These are phyloP conservation scores for Coemansia sp. DNA, from an alignment of 192 early-diverging fungal genomes.

Conservation along the genomic window DNA sequence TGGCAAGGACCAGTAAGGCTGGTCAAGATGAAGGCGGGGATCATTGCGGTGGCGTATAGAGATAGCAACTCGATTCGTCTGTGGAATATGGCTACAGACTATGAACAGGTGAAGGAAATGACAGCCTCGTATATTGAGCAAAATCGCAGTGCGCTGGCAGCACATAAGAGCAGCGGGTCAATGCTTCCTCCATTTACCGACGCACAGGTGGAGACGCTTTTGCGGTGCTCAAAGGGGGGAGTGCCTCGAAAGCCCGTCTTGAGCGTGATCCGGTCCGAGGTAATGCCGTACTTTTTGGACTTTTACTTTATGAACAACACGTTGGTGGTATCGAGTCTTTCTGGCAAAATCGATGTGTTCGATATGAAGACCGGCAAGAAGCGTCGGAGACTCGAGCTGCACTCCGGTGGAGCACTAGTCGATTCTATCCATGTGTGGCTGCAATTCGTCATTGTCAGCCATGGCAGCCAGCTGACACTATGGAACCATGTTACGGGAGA, in stretches of 20 bases:
- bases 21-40: slow-evolving; percentile 41
- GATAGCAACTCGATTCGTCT: slow-evolving; percentile 20
- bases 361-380: slow-evolving; percentile 27
- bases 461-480: slow-evolving; percentile 32
- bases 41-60: slow-evolving; percentile 31
- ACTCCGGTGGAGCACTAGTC: not conserved
- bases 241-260: slow-evolving; percentile 3
- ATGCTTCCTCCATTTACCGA: slow-evolving; percentile 21
- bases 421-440: slow-evolving; percentile 44
- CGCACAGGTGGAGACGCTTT: slow-evolving; percentile 16
- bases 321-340: slow-evolving; percentile 19
- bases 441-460: slow-evolving; percentile 42
- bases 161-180: slow-evolving; percentile 35
- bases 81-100: slow-evolving; percentile 28
- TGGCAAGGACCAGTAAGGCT: slow-evolving; percentile 38
- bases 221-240: slow-evolving; percentile 23
- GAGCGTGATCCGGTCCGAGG: slow-evolving; percentile 14
- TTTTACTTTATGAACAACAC: slow-evolving; percentile 26
- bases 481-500: slow-evolving; percentile 51
- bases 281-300: slow-evolving; percentile 34
- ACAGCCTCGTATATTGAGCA: slow-evolving; percentile 15
- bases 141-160: slow-evolving; percentile 21
- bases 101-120: slow-evolving; percentile 19
- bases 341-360: slow-evolving; percentile 37
- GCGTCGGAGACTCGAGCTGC: slow-evolving; percentile 13